Evolutionary conservation across 78 protist genomes (phyloP), one percentile per base, ranked within the genome.

Genomic region (Dictyostelium citrinum): DNA sequence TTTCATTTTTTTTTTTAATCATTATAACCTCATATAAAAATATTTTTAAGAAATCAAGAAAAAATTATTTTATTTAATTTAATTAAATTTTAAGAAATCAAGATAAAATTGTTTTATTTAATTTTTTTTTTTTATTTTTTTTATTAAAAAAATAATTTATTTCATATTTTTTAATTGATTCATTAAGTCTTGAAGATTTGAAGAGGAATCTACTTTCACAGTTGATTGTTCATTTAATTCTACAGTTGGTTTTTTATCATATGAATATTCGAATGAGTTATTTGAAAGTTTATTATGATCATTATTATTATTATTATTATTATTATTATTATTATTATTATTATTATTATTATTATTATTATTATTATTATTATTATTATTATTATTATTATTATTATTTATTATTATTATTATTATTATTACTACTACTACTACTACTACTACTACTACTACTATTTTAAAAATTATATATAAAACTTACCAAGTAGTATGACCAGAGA

Each of bases 401-500:
- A 39, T 39, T 43, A 43, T 5, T 43, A 43, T 43, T 43, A 43
- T 43, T 43, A 43, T 43, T 43, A 43, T 43, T 43, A 43, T 43
- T 43, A 39, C 4, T 39, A 39, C 4, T 39, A 39, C 4, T 39
- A 39, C 4, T 39, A 39, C 4, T 39, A 39, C 4, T 39, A 39
- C 4, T 39, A 39, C 4, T 39, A 39, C 4, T 39, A 39, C 4
- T 39, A 39, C 4, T 39, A 43, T 43, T 43, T 39, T 5, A 39
- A 39, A 39, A 39, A 43, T 43, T 43, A 43, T 6, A 0, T 43
- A 43, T 6, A 49, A 14, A 14, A 49, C 1, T 49, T 49, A 49
- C 96, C 96, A 95, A 17, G 95, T 76, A 8, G 91, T 75, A n/a
- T 97, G 97, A 31, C 96, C 96, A 43, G 93, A 14, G 46, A 84